A percentile compares a stretch with the other conserved stretches of the same genome.
These are phyloP conservation scores for Yamadazyma oceani DNA, from an alignment of 1,139 yeast species.

Conservation along the genomic window DNA sequence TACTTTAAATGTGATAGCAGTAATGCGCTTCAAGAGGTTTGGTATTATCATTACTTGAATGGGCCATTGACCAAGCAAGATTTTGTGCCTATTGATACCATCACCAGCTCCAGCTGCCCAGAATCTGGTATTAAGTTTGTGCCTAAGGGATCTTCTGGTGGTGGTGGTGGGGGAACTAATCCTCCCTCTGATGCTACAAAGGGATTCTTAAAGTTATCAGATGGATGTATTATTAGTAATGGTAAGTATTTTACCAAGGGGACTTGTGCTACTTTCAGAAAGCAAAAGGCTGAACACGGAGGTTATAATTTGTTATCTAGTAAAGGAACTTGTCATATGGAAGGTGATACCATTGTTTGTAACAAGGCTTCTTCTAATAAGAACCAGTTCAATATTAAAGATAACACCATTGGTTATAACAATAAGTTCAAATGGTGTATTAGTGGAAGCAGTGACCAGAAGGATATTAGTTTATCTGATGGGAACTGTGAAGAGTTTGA, in stretches of 20 bases:
- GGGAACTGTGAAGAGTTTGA: slow-evolving; percentile 32
- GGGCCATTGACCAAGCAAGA: slow-evolving; percentile 73
- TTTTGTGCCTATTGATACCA: slow-evolving; percentile 64
- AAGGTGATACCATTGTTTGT: slow-evolving; percentile 35
- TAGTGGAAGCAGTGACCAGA: slow-evolving; percentile 53
- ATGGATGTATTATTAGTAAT: slow-evolving; percentile 79
- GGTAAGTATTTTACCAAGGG: slow-evolving; percentile 86
- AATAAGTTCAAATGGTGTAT: slow-evolving; percentile 65
- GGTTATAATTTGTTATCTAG: slow-evolving; percentile 68
- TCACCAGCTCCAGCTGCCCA: slow-evolving; percentile 62
- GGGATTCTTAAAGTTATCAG: slow-evolving; percentile 53
- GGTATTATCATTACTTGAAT: slow-evolving; percentile 82
- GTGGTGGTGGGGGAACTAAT: slow-evolving; percentile 29
- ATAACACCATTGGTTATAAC: slow-evolving; percentile 57
- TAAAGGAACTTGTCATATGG: slow-evolving; percentile 71
- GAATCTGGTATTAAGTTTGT: slow-evolving; percentile 65
- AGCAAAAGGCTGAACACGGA: slow-evolving; percentile 59
- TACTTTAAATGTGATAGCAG: slow-evolving; percentile 63
- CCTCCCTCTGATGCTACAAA: slow-evolving; percentile 32
- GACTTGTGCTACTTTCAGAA: slow-evolving; percentile 70
- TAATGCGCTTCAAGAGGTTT: slow-evolving; percentile 76
- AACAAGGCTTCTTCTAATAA: slow-evolving; percentile 32
- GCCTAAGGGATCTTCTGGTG: slow-evolving; percentile 58
- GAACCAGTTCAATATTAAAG: slow-evolving; percentile 50
- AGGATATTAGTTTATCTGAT: slow-evolving; percentile 51